phyloP scores from a whole-genome alignment of 108 stramenopile genomes.

The Cyclotella sp. region DNA sequence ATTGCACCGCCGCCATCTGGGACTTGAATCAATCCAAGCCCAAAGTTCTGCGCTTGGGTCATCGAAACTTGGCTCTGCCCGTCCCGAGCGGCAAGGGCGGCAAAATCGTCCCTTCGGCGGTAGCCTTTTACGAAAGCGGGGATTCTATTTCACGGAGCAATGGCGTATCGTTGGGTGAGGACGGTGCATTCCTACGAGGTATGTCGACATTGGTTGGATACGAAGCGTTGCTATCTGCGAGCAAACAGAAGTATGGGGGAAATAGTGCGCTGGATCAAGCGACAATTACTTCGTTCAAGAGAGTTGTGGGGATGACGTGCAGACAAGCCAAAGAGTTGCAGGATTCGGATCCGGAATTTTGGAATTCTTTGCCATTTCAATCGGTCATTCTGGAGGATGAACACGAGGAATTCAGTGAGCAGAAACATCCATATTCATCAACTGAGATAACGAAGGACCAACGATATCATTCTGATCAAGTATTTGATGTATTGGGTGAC shows the following conservation, averaged over 20 bases:
- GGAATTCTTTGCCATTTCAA: slow-evolving; percentile 56
- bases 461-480: neutral
- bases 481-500: slow-evolving; percentile 45
- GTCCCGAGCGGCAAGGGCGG: slow-evolving; percentile 38
- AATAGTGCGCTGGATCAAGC: slow-evolving; percentile 1
- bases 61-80: slow-evolving; percentile 33
- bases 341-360: slow-evolving; percentile 54
- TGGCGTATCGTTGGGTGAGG: slow-evolving; percentile 16
- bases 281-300: slow-evolving; percentile 65
- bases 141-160: neutral
- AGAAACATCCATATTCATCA: neutral
- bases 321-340: slow-evolving; percentile 48
- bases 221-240: slow-evolving; percentile 14
- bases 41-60: slow-evolving; percentile 66
- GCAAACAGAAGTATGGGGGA: slow-evolving; percentile 7
- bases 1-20: slow-evolving; percentile 82
- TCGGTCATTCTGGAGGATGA: slow-evolving; percentile 27
- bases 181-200: neutral
- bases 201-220: slow-evolving; percentile 50
- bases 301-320: slow-evolving; percentile 62
- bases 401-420: slow-evolving; percentile 1
- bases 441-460: neutral
- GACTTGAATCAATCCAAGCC: slow-evolving; percentile 68
- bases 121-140: slow-evolving; percentile 38
- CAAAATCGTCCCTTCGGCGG: slow-evolving; percentile 59